Evolutionary conservation across 352 stramenopile genomes (phyloP).

Genomic region (Globisporangium canariense): DNA sequence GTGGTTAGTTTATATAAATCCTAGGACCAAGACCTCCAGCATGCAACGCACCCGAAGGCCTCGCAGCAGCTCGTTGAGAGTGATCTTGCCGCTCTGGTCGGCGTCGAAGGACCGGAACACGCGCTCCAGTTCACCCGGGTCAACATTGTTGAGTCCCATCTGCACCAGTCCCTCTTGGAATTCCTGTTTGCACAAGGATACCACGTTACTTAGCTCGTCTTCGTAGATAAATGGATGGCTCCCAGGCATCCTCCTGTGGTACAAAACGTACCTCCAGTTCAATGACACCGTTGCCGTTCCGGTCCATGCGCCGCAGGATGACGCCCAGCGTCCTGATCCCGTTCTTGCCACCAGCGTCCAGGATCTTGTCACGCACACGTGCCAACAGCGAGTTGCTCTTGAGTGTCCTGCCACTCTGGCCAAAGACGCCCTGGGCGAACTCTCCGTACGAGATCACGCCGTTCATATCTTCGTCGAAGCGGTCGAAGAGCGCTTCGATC

Average conservation of each 20-base stretch:
- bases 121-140: constrained; percentile 40
- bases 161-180: constrained; percentile 53
- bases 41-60: constrained; percentile 60
- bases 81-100: constrained; percentile 81
- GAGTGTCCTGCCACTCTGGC: constrained; percentile 11
- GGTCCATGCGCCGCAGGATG: constrained; percentile 72
- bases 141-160: constrained; percentile 35
- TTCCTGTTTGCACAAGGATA: constrained; percentile 27
- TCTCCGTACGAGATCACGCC: constrained; percentile 75
- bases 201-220: background rate
- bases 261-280: constrained; percentile 42
- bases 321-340: constrained; percentile 67
- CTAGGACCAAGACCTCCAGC: background rate
- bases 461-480: constrained; percentile 83
- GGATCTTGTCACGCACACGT: constrained; percentile 45
- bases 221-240: background rate
- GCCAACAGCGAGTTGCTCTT: constrained; percentile 32
- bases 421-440: constrained; percentile 57
- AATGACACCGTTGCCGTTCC: constrained; percentile 72
- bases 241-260: background rate
- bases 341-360: constrained; percentile 66
- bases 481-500: constrained; percentile 84
- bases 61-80: constrained; percentile 87
- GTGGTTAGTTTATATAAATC: background rate
- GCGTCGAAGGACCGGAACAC: constrained; percentile 79